Evolutionary conservation across 495 filamentous ascomycete genomes (phyloP), one percentile per base, ranked within the genome.

Genomic region (Annulohypoxylon stygium): DNA sequence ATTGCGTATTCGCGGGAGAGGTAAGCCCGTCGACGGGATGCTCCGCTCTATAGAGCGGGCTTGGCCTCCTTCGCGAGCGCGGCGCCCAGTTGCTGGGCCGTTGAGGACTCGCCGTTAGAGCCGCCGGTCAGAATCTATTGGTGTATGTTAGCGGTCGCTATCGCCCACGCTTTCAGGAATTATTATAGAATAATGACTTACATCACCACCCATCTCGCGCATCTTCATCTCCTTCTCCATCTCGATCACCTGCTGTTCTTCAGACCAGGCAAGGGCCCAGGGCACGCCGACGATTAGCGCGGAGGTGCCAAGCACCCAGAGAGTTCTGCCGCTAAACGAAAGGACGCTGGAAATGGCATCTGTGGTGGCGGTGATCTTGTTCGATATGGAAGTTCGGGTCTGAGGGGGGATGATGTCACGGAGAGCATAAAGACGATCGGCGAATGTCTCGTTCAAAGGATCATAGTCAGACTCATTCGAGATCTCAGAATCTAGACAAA

Each of bases 151-250:
- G 69, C 33, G 8, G 57, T 51, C 14, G n/a, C 18, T 0, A 25
- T 30, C 3, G 8, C 26, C 30, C 5, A 30, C 0, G 0, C 3
- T 30, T 6, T 4, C 30, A 30, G 30, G 0, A 30, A 2, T 45
- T 12, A 5, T 18, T 33, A 57, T n/a, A 0, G 18, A 8, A 7
- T 37, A n/a, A n/a, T 45, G n/a, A 36, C 73, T 67, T 55, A 79
- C 77, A 53, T 79, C 86, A 36, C 80, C 75, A 39, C 87, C 92
- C 80, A 90, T 88, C 87, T 93, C 89, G 76, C 93, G 89, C 92
- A 97, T 95, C 81, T 91, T 90, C 90, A 95, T 92, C 86, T 98
- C 95, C 82, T 92, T 90, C 88, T 98, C 96, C 93, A 96, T 94
- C 87, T 97, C 95, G 67, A 93, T 84, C 78, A 96, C 88, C 86